Base-by-base conservation (phyloP, 2,329 filamentous ascomycete genomes). In the Bisporella sp. region DNA sequence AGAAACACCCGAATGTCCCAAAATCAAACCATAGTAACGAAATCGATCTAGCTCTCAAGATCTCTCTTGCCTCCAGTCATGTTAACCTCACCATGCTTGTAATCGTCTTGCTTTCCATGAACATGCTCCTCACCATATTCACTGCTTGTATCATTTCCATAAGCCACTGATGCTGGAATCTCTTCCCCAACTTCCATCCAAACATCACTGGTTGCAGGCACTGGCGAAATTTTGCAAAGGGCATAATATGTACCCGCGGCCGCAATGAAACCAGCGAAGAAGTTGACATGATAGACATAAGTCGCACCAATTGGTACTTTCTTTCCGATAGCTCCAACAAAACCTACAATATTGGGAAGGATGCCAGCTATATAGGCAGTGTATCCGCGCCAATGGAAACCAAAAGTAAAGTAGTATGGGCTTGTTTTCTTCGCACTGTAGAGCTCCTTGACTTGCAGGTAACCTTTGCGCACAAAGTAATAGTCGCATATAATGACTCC, bases 401-500 rank as follows among this genome's bases (percentile, higher is more conserved):
- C 91, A 45, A 69, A 78, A 0, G 71, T 80, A 69, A 76, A 93
- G 67, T 78, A 92, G 69, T 96, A 96, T 0, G 81, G 85, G 0
- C 81, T 80, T 0, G 69, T 72, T 49, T 73, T 76, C 48, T 81
- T 80, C 7, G 79, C 85, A 47, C 85, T 84, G 72, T 95, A 96
- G 0, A 96, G 77, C 49, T 89, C 82, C 61, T 81, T 83, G 57
- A 92, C 74, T 57, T 90, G 81, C 2, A 93, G 74, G 65, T 90
- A 95, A 5, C 91, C 91, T 52, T 78, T 83, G 51, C 91, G 85
- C 5, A 96, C 87, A 50, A 86, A 55, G 68, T 95, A 96, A 73
- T 96, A 96, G 68, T 96, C 91, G 59, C 77, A 79, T 53, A 90
- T 74, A 71, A 96, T 93, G 56, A 95, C 89, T n/a, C 91, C 91